phyloP scores from a whole-genome alignment of 2,329 filamentous ascomycete genomes.

The Cytospora mali region DNA sequence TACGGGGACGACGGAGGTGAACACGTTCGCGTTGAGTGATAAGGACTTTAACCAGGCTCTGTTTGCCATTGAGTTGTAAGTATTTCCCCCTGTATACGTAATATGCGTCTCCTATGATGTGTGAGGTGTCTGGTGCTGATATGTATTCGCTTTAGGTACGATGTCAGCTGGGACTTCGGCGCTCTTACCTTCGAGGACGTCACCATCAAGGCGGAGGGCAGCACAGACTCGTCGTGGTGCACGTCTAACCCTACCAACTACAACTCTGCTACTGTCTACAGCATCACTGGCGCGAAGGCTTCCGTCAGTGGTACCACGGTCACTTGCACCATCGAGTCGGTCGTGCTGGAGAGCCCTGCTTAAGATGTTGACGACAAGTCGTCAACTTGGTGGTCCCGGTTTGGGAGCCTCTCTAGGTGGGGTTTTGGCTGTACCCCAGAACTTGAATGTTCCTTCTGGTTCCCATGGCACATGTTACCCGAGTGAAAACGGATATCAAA shows the following conservation, averaged over 20 bases:
- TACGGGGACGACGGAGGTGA: constrained; percentile 35
- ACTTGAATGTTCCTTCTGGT: background rate
- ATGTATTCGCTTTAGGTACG: constrained; percentile 31
- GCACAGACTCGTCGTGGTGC: constrained; percentile 39
- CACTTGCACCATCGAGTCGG: constrained; percentile 48
- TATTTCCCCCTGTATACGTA: background rate
- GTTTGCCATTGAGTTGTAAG: constrained; percentile 45
- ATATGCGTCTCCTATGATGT: background rate
- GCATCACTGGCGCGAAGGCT: constrained; percentile 38
- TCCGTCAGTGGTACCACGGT: constrained; percentile 39
- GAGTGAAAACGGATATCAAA: background rate
- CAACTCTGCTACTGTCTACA: constrained; percentile 40
- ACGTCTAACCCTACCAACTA: constrained; percentile 43
- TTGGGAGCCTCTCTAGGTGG: background rate
- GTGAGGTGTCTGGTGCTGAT: background rate
- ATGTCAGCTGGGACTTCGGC: constrained; percentile 45
- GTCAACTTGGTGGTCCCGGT: background rate
- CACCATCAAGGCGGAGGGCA: constrained; percentile 46
- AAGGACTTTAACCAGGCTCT: constrained; percentile 44
- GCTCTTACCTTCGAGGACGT: constrained; percentile 46
- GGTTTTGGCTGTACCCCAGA: background rate
- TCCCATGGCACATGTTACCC: background rate
- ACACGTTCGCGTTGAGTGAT: constrained; percentile 38
- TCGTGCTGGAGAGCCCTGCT: constrained; percentile 46
- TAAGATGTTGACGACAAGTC: constrained; percentile 13